Base-by-base conservation (phyloP, 768 basidiomycete species). In the Boletus insuetus region DNA sequence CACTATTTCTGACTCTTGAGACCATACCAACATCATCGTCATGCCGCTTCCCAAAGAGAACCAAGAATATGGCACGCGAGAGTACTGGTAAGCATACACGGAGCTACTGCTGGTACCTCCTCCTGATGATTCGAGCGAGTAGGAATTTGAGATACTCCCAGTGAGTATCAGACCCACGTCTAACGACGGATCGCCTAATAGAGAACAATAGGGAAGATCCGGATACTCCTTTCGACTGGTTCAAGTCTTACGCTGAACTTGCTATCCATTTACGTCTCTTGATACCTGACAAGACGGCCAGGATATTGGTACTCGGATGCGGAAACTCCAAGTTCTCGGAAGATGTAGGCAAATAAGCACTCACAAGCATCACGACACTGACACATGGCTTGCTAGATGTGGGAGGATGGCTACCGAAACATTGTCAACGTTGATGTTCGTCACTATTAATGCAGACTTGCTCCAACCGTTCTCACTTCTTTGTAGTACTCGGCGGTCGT, bases 261-360 rank as follows among this genome's bases (percentile, higher is more conserved):
- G 79, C 84, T 8, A 69, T 78, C 46, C 69, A 86, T 19, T 69
- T 94, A 19, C 77, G 78, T 39, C 79, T 79, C 34, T 72, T 87
- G 32, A 79, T 94, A 20, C 89, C 88, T 0, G 72, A 82, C 57
- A 86, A 79, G 67, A 64, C 66, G 5, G 77, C 83, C 2, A 75
- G 78, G 24, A 87, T 93, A 58, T 69, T 93, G 43, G 87, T 94
- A 79, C 82, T 94, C 17, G 89, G 89, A 51, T 93, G 91, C 64
- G 91, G 91, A 11, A 93, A 92, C 69, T 90, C 91, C 4, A 88
- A 73, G 52, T 73, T 93, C 39, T 89, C 89, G 11, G 85, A 91
- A 71, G 84, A 91, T 55, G 89, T 90, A 58, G 19, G 64, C 46
- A 11, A 41, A 34, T 0, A 2, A 11, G 3, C 22, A 3, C 16